These are phyloP conservation scores for Penicillium brevicompactum DNA, from an alignment of 2,329 filamentous ascomycete species.

Conservation along the genomic window DNA sequence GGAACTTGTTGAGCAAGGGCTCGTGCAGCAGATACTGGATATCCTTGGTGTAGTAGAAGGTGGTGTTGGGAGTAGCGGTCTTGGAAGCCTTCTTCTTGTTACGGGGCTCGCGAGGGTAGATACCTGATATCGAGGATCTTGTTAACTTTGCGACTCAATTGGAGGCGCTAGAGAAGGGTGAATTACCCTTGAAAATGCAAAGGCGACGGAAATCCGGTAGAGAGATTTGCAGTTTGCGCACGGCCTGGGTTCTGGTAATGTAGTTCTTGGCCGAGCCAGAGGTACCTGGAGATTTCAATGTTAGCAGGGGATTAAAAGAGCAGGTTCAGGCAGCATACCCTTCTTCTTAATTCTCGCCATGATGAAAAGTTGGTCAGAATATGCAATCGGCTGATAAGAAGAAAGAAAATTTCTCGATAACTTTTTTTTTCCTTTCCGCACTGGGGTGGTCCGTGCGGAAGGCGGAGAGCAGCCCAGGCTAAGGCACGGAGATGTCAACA, in stretches of 20 bases:
- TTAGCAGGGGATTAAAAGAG: constrained; percentile 15
- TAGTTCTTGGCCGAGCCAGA: constrained; percentile 96
- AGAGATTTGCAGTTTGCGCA: constrained; percentile 96
- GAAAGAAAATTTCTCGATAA: constrained; percentile 41
- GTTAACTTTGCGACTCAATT: constrained; percentile 17
- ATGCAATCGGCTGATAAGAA: constrained; percentile 35
- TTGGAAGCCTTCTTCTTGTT: constrained; percentile 97
- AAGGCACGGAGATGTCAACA: constrained; percentile 12
- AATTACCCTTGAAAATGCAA: constrained; percentile 91
- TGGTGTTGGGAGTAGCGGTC: constrained; percentile 84
- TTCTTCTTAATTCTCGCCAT: constrained; percentile 90
- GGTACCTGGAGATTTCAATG: constrained; percentile 56
- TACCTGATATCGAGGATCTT: constrained; percentile 53
- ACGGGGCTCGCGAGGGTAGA: constrained; percentile 95
- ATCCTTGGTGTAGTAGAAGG: constrained; percentile 90
- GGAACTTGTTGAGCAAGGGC: constrained; percentile 89
- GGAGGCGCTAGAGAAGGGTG: not conserved
- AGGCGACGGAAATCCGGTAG: constrained; percentile 96
- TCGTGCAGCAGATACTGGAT: constrained; percentile 98
- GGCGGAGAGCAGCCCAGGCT: constrained; percentile 18
- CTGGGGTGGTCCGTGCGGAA: constrained; percentile 35
- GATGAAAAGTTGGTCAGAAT: constrained; percentile 22
- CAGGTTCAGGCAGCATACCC: constrained; percentile 51
- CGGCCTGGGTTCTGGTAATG: constrained; percentile 93
- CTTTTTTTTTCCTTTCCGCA: constrained; percentile 35